Conservation (phyloP, 495 filamentous ascomycete species). For the Ascodesmis nigricans region DNA sequence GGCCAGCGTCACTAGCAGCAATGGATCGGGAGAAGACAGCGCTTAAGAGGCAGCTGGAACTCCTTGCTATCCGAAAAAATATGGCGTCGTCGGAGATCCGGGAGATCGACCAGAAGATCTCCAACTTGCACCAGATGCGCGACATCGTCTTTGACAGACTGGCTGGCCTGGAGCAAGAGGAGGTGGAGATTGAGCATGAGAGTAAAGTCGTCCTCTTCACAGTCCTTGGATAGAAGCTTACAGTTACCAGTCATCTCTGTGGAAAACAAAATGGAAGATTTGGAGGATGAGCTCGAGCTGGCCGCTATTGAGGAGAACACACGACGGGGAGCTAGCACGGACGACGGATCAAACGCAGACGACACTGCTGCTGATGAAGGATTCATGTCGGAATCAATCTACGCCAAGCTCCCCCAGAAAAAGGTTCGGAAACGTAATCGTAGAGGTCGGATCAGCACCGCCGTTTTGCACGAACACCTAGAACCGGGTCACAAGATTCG, state of each 20-base stretch:
- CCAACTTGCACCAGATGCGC: constrained; percentile 82
- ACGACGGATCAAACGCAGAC: constrained; percentile 31
- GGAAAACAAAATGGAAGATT: constrained; percentile 66
- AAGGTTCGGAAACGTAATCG: constrained; percentile 40
- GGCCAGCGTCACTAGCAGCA: constrained; percentile 40
- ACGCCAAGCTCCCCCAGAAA: constrained; percentile 62
- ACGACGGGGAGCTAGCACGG: constrained; percentile 29
- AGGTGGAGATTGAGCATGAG: constrained; percentile 72
- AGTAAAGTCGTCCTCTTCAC: constrained; percentile 29
- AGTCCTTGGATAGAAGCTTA: not conserved
- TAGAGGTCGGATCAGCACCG: constrained; percentile 57
- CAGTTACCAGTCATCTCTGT: constrained; percentile 21
- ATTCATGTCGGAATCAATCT: constrained; percentile 97
- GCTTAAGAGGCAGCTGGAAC: constrained; percentile 64
- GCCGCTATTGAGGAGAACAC: constrained; percentile 24
- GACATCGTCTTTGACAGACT: constrained; percentile 79
- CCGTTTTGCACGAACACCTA: constrained; percentile 88
- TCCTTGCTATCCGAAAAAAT: constrained; percentile 82
- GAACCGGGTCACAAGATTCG: constrained; percentile 74
- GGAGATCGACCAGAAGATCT: constrained; percentile 91
- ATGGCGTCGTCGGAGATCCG: constrained; percentile 93
- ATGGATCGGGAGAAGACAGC: constrained; percentile 55
- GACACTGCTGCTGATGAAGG: constrained; percentile 31
- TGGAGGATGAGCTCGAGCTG: constrained; percentile 37
- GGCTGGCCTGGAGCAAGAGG: constrained; percentile 77